Evolutionary conservation across 2,329 filamentous ascomycete species (phyloP), one percentile per base, ranked within the genome.

Genomic region (Epicoccum sorghinum): DNA sequence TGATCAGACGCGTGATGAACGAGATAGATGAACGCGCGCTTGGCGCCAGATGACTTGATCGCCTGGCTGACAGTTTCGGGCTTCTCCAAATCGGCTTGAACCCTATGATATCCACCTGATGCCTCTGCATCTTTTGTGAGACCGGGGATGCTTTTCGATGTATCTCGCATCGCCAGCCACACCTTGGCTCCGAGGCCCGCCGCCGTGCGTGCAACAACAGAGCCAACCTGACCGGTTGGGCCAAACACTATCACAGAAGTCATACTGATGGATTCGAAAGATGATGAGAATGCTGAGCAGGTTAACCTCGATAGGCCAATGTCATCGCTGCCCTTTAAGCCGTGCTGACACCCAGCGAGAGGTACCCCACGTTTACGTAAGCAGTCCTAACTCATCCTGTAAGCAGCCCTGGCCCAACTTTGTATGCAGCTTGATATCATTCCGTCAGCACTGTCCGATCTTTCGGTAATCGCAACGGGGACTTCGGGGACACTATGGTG

Each of bases 21-120:
- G 2, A 72, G 25, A 64, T 85, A 84, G 41, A 82, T 70, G 68
- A 83, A 84, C 0, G 81, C 82, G 7, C 64, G 59, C 38, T 74
- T 80, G 13, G 81, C 80, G 7, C 75, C 72, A 0, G 79, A 72
- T 27, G 61, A 62, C 25, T 64, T 46, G n/a, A 82, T 75, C 0
- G 80, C 81, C 0, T 61, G 60, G 4, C 46, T 47, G 18, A 84
- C 60, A 4, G 75, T 75, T 0, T 73, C 72, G 0, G 80, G 76
- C 0, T 79, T 54, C 3, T 66, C 65, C 5, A 84, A 71, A 61
- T 83, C 80, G 32, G 80, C 78, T 42, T 77, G 64, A 14, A 82
- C 58, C 6, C 79, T 64, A 27, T 71, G 46, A 54, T 73, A 79
- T 10, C 52, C 55, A 7, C 65, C 73, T 3, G 53, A 39, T 12